phyloP scores from a whole-genome alignment of 2,329 filamentous ascomycete genomes.

The Chaetomium sp. region DNA sequence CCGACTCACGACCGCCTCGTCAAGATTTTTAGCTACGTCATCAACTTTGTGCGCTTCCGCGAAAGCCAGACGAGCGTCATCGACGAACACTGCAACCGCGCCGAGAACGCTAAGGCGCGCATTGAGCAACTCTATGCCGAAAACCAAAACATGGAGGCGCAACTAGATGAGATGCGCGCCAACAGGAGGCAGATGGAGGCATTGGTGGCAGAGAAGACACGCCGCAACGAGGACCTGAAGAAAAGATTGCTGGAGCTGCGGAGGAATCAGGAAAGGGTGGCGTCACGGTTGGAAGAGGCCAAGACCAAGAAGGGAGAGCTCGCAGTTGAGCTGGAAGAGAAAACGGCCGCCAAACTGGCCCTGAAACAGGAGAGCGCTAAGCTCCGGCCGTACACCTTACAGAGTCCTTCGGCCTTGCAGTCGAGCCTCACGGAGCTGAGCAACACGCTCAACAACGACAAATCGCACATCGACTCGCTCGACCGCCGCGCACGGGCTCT shows the following conservation, averaged over 20 bases:
- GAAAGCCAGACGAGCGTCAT: conserved; percentile 89
- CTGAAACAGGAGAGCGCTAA: conserved; percentile 85
- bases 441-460: conserved; percentile 75
- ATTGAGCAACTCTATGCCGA: conserved; percentile 84
- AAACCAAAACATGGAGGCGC: conserved; percentile 83
- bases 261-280: conserved; percentile 79
- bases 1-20: conserved; percentile 87
- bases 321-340: conserved; percentile 71
- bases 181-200: conserved; percentile 80
- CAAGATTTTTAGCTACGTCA: conserved; percentile 96
- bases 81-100: conserved; percentile 90
- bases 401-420: conserved; percentile 83
- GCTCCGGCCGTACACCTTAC: conserved; percentile 85
- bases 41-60: conserved; percentile 97
- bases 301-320: conserved; percentile 79
- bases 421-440: conserved; percentile 79
- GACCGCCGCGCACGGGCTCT: conserved; percentile 86
- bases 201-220: conserved; percentile 80
- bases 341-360: conserved; percentile 67
- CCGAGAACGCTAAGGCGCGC: conserved; percentile 79
- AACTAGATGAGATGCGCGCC: conserved; percentile 76
- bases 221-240: conserved; percentile 85
- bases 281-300: conserved; percentile 77
- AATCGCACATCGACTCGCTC: conserved; percentile 80
- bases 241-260: conserved; percentile 77